phyloP scores from a whole-genome alignment of 2,329 filamentous ascomycete genomes.

The Claviceps arundinis region DNA sequence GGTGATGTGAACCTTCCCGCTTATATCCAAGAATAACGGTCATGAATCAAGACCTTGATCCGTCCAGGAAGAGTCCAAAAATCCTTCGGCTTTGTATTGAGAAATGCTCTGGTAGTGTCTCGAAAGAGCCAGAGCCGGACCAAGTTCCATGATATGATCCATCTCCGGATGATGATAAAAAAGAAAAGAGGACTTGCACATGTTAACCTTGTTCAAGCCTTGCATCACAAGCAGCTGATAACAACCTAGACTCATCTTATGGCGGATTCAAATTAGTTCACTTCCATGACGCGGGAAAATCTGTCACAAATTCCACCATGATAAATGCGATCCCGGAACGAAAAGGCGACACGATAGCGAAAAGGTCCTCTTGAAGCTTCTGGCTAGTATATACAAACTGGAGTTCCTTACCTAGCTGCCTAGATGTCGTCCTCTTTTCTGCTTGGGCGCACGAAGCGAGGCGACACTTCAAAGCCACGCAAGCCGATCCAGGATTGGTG shows the following conservation, averaged over 20 bases:
- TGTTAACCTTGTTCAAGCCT: not conserved
- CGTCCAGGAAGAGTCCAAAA: not conserved
- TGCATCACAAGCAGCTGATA: not conserved
- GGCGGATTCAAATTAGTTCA: not conserved
- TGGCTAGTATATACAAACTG: slow-evolving; percentile 40
- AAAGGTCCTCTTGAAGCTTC: slow-evolving; percentile 26
- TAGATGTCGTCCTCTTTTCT: slow-evolving; percentile 23
- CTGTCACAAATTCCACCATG: not conserved
- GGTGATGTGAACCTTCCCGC: not conserved
- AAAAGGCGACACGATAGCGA: not conserved
- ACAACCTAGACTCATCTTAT: not conserved
- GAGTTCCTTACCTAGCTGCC: slow-evolving; percentile 41
- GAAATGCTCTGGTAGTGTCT: too few relatives aligned
- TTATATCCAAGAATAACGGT: too few relatives aligned
- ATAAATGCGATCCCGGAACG: not conserved
- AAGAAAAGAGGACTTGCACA: not conserved
- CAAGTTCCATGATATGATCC: not conserved
- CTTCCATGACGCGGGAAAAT: not conserved
- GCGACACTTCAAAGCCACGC: slow-evolving; percentile 9
- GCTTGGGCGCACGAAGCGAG: slow-evolving; percentile 4
- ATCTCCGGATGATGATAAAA: not conserved
- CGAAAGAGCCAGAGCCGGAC: not conserved
- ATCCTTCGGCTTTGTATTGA: not conserved
- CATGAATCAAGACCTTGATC: too few relatives aligned
- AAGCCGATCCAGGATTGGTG: slow-evolving; percentile 7